Evolutionary conservation across 2,329 filamentous ascomycete species (phyloP), one percentile per base, ranked within the genome.

Genomic region (Leptographium lundbergii): DNA sequence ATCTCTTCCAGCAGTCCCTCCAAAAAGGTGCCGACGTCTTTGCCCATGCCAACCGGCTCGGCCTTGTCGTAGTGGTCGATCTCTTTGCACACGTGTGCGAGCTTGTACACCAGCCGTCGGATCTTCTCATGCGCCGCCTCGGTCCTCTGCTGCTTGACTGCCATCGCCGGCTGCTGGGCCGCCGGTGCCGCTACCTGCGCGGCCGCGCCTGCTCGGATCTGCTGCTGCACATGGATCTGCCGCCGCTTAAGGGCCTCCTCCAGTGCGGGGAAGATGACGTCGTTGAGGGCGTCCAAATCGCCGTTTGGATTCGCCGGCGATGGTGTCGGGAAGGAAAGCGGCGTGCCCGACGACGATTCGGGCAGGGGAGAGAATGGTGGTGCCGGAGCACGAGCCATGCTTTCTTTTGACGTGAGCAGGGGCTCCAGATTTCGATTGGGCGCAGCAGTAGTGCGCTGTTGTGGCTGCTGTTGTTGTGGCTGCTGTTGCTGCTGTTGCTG

Each of bases 1-100:
- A 99, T 87, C 75, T 99, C 94, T 71, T 99, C 94, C 39, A 99
- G 75, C 63, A 97, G 82, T 0, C 91, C 92, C 71, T 99, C 94
- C 9, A 97, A 73, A 65, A 97, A 95, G 1, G 88, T 89, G 52
- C 85, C 85, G 2, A 96, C 91, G 29, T 92, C 91, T 52, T 89
- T 86, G 0, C 91, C 92, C 92, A 97, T 96, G 1, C 91, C 90
- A 13, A 97, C 90, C 6, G 91, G 89, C 65, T 90, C 88, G 51
- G 85, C 82, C 69, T 87, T 87, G 72, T 99, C 94, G 72, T 86
- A 88, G 63, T 87, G 81, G 71, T 99, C 92, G 67, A 99, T 90
- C 70, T 96, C 91, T 68, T 86, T 87, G 72, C 95, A 95, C 27
- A 92, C 79, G 61, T 88, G 84, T 2, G 86, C 87, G 34, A 95